Evolutionary conservation across 345 rosid species (phyloP).

Genomic region (Pugionium cornutum): DNA sequence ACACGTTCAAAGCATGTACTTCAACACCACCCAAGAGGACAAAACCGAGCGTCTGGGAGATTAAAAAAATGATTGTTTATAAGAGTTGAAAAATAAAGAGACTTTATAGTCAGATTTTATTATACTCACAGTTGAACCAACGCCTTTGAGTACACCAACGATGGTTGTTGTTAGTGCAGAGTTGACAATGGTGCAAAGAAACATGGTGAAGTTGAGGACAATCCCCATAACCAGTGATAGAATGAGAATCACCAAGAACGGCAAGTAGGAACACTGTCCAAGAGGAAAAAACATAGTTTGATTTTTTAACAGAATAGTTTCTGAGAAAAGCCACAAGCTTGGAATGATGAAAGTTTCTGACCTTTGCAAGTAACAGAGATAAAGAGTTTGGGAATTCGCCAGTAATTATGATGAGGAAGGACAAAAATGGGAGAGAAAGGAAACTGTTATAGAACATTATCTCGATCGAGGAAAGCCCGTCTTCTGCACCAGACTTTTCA

Average conservation of each 20-base stretch:
- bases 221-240: constrained; percentile 93
- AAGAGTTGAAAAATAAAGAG: neutral
- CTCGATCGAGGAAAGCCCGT: constrained; percentile 88
- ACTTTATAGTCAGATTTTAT: neutral
- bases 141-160: constrained; percentile 97
- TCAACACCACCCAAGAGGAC: constrained; percentile 87
- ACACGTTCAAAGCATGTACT: constrained; percentile 81
- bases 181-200: constrained; percentile 93
- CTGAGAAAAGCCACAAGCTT: constrained; percentile 19
- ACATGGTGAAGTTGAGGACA: constrained; percentile 93
- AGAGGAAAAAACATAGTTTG: neutral
- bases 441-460: constrained; percentile 97
- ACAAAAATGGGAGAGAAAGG: constrained; percentile 82
- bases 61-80: constrained; percentile 7
- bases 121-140: constrained; percentile 82
- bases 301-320: neutral
- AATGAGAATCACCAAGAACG: constrained; percentile 62
- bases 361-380: constrained; percentile 76
- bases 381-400: constrained; percentile 90
- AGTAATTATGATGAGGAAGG: constrained; percentile 68
- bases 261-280: constrained; percentile 73
- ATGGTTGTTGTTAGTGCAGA: constrained; percentile 97
- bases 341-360: constrained; percentile 41
- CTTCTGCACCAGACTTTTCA: constrained; percentile 95
- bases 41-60: constrained; percentile 79